Base-by-base conservation (phyloP, 2,329 filamentous ascomycete species). In the Amphichorda felina region DNA sequence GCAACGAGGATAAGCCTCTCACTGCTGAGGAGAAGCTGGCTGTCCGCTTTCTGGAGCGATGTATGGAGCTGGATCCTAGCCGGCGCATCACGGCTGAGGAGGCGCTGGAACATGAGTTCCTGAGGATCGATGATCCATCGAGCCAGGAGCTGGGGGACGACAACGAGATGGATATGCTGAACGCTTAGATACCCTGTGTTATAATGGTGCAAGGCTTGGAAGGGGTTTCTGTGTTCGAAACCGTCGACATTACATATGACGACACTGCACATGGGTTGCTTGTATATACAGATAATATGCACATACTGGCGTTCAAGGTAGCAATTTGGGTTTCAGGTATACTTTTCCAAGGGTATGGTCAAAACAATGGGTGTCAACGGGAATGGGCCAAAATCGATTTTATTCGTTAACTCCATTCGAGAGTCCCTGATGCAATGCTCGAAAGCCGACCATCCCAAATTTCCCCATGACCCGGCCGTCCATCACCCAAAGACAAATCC, bases 31-130 rank as follows among this genome's bases (percentile, higher is more conserved):
- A 91, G 60, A 75, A 72, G 47, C 63, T 82, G 40, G 84, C 84
- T 0, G 67, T 89, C 1, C 66, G 72, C 29, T 91, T 93, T 49
- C 56, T 93, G 40, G 67, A 73, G 34, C 60, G 71, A 14, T 84
- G 83, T 46, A 70, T 93, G 53, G 83, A 91, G 38, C 63, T 88
- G 33, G 83, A 93, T 50, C 83, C 85, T 0, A 63, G 63, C 18
- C 77, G 72, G 54, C 65, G 85, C 18, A 83, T 89, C 38, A 84
- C 79, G 29, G 85, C 85, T 1, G 69, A 72, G 22, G 75, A 88
- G 46, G 85, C 85, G 1, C 55, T 93, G 32, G 55, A 71, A 34
- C 82, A 89, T 53, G 74, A 80, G 0, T 89, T 89, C 49, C 55
- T 88, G 41, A 56, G 53, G 30, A 43, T 54, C 14, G 48, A 48